Evolutionary conservation across 106 monocot genomes (phyloP), one percentile per base, ranked within the genome.

Genomic region (Agapanthus africanus): DNA sequence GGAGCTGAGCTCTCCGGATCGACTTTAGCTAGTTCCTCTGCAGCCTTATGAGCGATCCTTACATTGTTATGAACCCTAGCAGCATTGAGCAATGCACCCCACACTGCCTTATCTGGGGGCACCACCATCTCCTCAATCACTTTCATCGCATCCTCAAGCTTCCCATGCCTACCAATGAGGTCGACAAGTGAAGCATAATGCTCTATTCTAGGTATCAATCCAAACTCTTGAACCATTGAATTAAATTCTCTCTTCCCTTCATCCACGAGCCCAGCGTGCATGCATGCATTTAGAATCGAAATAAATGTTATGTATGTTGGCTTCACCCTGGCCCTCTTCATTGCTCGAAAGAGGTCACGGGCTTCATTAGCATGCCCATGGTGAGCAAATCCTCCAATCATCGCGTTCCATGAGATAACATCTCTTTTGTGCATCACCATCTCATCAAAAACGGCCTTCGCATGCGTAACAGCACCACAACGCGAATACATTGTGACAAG

Each of bases 31-130:
- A 91, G 76, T 7, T 70, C 91, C 42, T 75, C 51, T 27, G 85
- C 80, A n/a, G 91, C 95, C 54, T 82, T 41, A 22, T 62, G 54
- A 33, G 87, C 90, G 68, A 95, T 41, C 11, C 40, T 27, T 15
- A 11, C 63, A 71, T 95, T 65, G 23, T 76, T 78, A 66, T 91
- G 88, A 60, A 82, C 66, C 76, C 79, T 81, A 50, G 81, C 83
- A 27, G 91, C 95, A 30, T 85, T 88, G 25, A 95, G 83, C 51
- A 95, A 74, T 41, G 91, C 85, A 4, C 95, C 88, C 95, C 95
- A 91, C 2, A 95, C 85, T 4, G 79, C 68, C 39, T 71, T 71
- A 65, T 85, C 91, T 15, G 95, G 95, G 9, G 80, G 66, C 3
- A 88, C 71, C 0, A 39, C 15, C 95, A 91, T 95, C 31, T 62